A percentile compares a stretch with the other conserved stretches of the same genome.
These are phyloP conservation scores for Starmera pachycereana DNA, from an alignment of 805 yeast species.

Conservation along the genomic window DNA sequence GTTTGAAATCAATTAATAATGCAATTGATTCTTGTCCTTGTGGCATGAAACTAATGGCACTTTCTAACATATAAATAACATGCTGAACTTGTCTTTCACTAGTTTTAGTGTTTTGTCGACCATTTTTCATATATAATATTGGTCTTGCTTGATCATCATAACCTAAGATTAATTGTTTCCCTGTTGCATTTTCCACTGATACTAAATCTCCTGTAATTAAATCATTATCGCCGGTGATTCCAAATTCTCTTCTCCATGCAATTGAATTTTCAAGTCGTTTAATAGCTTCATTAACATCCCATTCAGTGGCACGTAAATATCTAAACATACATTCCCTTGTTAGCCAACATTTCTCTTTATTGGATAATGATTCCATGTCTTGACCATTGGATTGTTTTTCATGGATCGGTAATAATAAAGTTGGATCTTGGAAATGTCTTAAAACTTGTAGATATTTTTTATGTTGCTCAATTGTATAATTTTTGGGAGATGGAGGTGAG, in stretches of 20 bases:
- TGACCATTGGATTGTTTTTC: slow-evolving; percentile 29
- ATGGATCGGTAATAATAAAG: slow-evolving; percentile 35
- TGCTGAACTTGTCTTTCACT: slow-evolving; percentile 87
- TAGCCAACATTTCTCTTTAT: slow-evolving; percentile 71
- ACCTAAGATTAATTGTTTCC: slow-evolving; percentile 82
- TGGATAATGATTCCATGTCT: slow-evolving; percentile 26
- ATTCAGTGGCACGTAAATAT: slow-evolving; percentile 81
- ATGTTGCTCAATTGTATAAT: slow-evolving; percentile 41
- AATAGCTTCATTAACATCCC: slow-evolving; percentile 62
- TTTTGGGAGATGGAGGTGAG: slow-evolving; percentile 35
- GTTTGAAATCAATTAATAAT: slow-evolving; percentile 77
- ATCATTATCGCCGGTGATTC: slow-evolving; percentile 43
- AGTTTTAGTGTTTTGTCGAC: slow-evolving; percentile 84
- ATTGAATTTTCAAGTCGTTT: slow-evolving; percentile 61
- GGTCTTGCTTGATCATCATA: slow-evolving; percentile 80
- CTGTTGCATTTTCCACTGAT: slow-evolving; percentile 67
- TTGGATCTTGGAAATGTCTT: slow-evolving; percentile 46
- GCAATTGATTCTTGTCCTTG: slow-evolving; percentile 88
- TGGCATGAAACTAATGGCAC: slow-evolving; percentile 86
- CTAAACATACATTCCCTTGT: slow-evolving; percentile 79
- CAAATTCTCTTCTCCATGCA: slow-evolving; percentile 86
- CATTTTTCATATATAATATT: slow-evolving; percentile 79
- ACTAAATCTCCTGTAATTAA: slow-evolving; percentile 38
- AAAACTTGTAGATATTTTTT: slow-evolving; percentile 48
- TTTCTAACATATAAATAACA: slow-evolving; percentile 77